These are phyloP conservation scores for Berkeleyomyces basicola DNA, from an alignment of 2,329 filamentous ascomycete species.

Conservation along the genomic window DNA sequence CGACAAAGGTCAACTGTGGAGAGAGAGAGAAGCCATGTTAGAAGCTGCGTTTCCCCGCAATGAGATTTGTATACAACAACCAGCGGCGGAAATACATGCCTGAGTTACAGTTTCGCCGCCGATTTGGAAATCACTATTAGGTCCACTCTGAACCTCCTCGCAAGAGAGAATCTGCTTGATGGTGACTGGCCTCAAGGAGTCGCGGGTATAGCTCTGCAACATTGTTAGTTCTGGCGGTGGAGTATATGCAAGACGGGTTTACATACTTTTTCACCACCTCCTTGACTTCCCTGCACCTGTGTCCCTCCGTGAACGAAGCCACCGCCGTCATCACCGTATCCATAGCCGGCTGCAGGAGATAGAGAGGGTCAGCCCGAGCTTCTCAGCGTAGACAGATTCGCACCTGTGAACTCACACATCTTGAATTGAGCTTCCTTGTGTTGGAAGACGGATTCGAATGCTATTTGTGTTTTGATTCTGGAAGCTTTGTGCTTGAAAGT, in stretches of 20 bases:
- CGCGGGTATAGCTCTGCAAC: slow-evolving; percentile 48
- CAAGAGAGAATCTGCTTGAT: slow-evolving; percentile 88
- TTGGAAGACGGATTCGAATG: neutral
- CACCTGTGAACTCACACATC: neutral
- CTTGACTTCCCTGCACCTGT: slow-evolving; percentile 38
- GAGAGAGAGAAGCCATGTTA: neutral
- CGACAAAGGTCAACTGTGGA: slow-evolving; percentile 50
- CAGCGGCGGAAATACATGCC: slow-evolving; percentile 14
- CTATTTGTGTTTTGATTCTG: neutral
- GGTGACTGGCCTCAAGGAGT: slow-evolving; percentile 82
- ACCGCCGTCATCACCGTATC: slow-evolving; percentile 42
- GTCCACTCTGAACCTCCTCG: slow-evolving; percentile 52
- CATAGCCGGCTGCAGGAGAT: slow-evolving; percentile 15
- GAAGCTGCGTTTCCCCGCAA: neutral
- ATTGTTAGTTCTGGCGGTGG: neutral
- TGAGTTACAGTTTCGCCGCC: slow-evolving; percentile 60
- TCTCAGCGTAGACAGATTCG: neutral
- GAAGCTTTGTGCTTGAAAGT: neutral
- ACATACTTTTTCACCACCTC: slow-evolving; percentile 29
- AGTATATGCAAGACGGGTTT: neutral
- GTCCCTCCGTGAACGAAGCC: slow-evolving; percentile 45
- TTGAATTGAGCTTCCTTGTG: neutral
- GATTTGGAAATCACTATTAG: slow-evolving; percentile 53
- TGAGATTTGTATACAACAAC: too few relatives aligned
- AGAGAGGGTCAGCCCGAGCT: neutral